Conservation (phyloP, 225 moss, liverwort and hornwort species). For the Neckera pumila region DNA sequence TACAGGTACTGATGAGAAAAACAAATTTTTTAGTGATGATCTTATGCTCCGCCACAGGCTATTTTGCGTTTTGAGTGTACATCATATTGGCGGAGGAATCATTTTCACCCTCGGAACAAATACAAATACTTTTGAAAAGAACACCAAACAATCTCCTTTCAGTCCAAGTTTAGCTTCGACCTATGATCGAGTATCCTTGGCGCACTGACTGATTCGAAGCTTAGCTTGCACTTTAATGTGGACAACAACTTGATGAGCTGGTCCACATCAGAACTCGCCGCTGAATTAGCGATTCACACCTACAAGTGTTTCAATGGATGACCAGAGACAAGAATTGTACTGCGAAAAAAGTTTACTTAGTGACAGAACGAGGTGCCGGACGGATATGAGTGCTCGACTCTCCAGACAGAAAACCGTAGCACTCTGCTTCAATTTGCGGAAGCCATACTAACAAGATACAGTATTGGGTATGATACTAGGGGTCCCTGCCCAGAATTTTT, state of each 20-base stretch:
- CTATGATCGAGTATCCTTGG: not conserved
- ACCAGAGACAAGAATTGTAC: not conserved
- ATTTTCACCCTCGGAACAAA: not conserved
- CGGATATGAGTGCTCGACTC: not conserved
- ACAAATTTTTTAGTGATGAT: not conserved
- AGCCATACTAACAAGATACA: not conserved
- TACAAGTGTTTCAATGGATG: not conserved
- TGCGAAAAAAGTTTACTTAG: not conserved
- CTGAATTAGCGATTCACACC: not conserved
- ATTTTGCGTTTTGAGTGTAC: not conserved
- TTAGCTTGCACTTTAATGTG: not conserved
- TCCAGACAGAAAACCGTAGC: not conserved
- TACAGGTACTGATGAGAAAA: conserved; percentile 18
- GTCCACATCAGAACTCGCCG: not conserved
- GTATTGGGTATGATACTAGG: not conserved
- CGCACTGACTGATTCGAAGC: not conserved
- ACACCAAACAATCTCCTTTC: not conserved
- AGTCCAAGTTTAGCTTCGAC: not conserved
- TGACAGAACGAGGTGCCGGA: not conserved
- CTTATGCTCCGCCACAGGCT: not conserved
- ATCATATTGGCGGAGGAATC: not conserved
- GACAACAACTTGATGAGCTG: not conserved
- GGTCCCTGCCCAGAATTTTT: not conserved
- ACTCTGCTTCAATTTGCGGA: not conserved
- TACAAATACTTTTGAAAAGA: not conserved